phyloP scores from a whole-genome alignment of 495 filamentous ascomycete species.

The Hamigera avellanea region DNA sequence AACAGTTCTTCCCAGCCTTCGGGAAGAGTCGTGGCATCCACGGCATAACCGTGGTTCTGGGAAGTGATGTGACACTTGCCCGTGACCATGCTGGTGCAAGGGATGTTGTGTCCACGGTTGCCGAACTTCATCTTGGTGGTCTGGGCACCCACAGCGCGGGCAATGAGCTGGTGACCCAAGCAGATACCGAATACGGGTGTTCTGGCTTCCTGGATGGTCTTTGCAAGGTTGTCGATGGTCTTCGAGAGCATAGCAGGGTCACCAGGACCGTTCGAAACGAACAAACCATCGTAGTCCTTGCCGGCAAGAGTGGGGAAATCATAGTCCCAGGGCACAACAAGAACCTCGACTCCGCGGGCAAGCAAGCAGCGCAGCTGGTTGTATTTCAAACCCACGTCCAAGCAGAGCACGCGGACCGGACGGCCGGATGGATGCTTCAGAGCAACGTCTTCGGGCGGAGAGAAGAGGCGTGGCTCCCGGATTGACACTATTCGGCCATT shows the following conservation, averaged over 20 bases:
- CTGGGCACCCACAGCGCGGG: constrained; percentile 76
- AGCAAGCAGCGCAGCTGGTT: constrained; percentile 93
- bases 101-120: constrained; percentile 97
- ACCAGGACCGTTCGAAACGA: constrained; percentile 95
- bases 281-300: constrained; percentile 86
- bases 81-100: constrained; percentile 86
- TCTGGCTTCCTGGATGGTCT: constrained; percentile 58
- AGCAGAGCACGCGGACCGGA: constrained; percentile 70
- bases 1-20: constrained; percentile 83
- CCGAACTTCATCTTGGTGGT: constrained; percentile 98
- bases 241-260: constrained; percentile 73
- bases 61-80: constrained; percentile 98
- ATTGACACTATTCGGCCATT: constrained; percentile 62
- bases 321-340: constrained; percentile 92
- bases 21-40: constrained; percentile 67
- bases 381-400: constrained; percentile 95
- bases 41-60: constrained; percentile 93
- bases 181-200: constrained; percentile 96
- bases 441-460: constrained; percentile 51
- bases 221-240: constrained; percentile 64
- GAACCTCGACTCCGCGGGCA: constrained; percentile 81
- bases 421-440: constrained; percentile 81
- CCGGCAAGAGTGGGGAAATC: constrained; percentile 66
- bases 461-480: constrained; percentile 67
- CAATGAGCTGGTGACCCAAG: constrained; percentile 88